Conservation (phyloP, 768 basidiomycete species). For the Strobilomyces confusus region DNA sequence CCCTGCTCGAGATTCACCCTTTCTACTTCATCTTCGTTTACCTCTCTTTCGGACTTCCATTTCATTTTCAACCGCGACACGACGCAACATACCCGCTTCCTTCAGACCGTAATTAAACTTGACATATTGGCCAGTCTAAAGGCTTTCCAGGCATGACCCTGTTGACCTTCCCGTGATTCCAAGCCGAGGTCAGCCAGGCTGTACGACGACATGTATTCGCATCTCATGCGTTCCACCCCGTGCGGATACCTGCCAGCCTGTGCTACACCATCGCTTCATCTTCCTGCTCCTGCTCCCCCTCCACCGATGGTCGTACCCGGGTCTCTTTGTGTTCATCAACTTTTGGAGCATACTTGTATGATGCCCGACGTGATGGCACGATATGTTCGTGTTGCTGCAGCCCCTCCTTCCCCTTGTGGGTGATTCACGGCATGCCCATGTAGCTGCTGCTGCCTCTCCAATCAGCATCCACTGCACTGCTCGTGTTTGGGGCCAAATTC, state of each 20-base stretch:
- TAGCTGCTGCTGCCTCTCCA: too few species aligned
- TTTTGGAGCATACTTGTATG: conserved; percentile 88
- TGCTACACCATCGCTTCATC: conserved; percentile 93
- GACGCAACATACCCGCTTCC: conserved; percentile 92
- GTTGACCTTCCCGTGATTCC: conserved; percentile 91
- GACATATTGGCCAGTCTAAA: conserved; percentile 75
- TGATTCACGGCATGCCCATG: too few species aligned
- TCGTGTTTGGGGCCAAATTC: too few species aligned
- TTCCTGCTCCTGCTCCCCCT: conserved; percentile 90
- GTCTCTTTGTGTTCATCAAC: conserved; percentile 88
- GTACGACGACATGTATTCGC: conserved; percentile 82
- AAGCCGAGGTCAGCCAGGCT: conserved; percentile 80
- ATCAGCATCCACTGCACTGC: too few species aligned
- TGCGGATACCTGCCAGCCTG: conserved; percentile 88
- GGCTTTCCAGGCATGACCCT: conserved; percentile 82
- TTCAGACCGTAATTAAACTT: conserved; percentile 79
- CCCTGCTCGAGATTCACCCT: conserved; percentile 73
- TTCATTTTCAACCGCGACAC: conserved; percentile 92
- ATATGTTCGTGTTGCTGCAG: too few species aligned
- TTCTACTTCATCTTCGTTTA: conserved; percentile 90
- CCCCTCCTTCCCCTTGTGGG: too few species aligned
- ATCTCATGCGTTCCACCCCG: conserved; percentile 94
- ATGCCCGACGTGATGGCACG: too few species aligned
- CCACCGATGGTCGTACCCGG: conserved; percentile 80
- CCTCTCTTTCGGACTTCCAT: conserved; percentile 73